Base-by-base conservation (phyloP, 2,329 filamentous ascomycete genomes). In the Akanthomyces lecanii region DNA sequence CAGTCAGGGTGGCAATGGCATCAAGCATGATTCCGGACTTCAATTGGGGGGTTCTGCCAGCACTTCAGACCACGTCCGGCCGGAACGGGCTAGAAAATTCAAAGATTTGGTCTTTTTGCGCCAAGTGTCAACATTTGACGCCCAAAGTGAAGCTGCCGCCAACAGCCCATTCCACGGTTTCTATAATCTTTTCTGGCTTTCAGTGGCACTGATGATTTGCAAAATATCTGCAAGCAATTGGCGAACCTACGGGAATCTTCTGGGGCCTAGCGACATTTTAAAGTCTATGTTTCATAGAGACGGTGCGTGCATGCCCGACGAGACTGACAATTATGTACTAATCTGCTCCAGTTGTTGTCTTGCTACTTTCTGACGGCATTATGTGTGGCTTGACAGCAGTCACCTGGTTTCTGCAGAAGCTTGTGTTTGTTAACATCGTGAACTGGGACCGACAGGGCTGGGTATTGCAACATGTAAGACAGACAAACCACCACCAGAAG, bases 121-220 rank as follows among this genome's bases (percentile, higher is more conserved):
- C 28, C 86, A 88, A 65, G 90, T 91, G 69, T 90, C 88, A 6
- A 82, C 87, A 0, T 92, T 93, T 72, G 90, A 93, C 73, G 81
- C 87, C 12, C 86, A 90, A 66, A 92, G 92, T 69, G 80, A 82
- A 5, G 77, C 77, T 1, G 83, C 85, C 2, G 81, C 83, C 4
- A 85, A 87, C 54, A 91, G 86, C 48, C 87, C 87, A 0, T 93
- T 92, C 69, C 85, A 89, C 71, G 90, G 90, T 36, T 93, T 93
- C 76, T 92, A 90, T 70, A 90, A 87, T 0, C 78, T 94, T 0
- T 92, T 92, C 73, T 93, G 90, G 89, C 82, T 92, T 53, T 81
- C 82, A 10, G 85, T 91, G 65, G 81, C 83, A 7, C 72, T 92
- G 50, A 82, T 89, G 67, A 82, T 92, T 63, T 69, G 89, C 40